A percentile compares a stretch with the other conserved stretches of the same genome.
phyloP scores from a whole-genome alignment of 2,329 filamentous ascomycete genomes.

The Paracamarosporium sp. region DNA sequence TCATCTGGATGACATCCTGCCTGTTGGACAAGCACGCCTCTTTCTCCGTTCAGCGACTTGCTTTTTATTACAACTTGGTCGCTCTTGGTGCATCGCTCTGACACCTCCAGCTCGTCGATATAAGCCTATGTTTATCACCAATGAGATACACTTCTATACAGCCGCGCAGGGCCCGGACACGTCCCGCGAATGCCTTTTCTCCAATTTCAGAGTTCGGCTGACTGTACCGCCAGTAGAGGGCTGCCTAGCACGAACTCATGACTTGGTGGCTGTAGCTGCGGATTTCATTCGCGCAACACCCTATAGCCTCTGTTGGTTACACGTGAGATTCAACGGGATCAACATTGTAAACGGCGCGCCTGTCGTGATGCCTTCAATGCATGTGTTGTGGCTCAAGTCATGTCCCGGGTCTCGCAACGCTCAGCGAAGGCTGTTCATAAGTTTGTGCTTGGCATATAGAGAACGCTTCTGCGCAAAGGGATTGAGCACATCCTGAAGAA shows the following conservation, averaged over 20 bases:
- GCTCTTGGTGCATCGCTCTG: not conserved
- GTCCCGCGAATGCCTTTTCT: not conserved
- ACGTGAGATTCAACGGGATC: not conserved
- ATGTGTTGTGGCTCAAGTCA: not conserved
- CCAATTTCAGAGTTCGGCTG: not conserved
- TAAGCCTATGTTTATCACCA: not conserved
- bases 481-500: not conserved
- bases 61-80: not conserved
- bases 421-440: not conserved
- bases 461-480: not conserved
- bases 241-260: not conserved
- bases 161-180: not conserved
- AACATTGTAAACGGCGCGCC: not conserved
- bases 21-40: conserved; percentile 5
- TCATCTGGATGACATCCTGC: conserved; percentile 24
- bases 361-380: not conserved
- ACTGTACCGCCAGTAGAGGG: not conserved
- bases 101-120: not conserved
- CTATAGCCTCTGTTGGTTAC: not conserved
- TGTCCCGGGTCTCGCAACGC: not conserved
- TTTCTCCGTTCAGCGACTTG: conserved; percentile 7
- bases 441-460: not conserved
- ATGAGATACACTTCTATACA: not conserved
- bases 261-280: not conserved
- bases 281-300: not conserved